These are phyloP conservation scores for Neonectria hederae DNA, from an alignment of 2,329 filamentous ascomycete genomes.

Conservation along the genomic window DNA sequence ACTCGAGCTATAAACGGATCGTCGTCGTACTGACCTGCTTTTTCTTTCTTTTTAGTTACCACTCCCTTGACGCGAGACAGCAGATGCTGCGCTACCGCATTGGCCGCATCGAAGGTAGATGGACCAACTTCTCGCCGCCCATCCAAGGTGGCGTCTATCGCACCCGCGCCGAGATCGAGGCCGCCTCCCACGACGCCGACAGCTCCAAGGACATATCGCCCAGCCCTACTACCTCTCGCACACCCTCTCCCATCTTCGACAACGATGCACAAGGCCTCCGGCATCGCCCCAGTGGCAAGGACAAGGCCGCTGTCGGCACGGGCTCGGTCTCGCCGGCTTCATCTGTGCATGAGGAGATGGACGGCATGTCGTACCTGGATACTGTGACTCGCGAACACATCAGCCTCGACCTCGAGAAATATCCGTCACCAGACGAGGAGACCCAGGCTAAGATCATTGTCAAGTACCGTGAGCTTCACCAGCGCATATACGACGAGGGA, in stretches of 20 bases:
- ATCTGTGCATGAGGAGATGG: slow-evolving; percentile 56
- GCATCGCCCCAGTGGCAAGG: slow-evolving; percentile 40
- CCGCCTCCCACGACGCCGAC: slow-evolving; percentile 23
- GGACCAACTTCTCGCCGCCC: slow-evolving; percentile 89
- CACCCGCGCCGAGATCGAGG: slow-evolving; percentile 49
- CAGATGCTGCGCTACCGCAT: slow-evolving; percentile 87
- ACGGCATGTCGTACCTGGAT: slow-evolving; percentile 74
- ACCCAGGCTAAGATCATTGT: slow-evolving; percentile 80
- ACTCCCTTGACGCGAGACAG: slow-evolving; percentile 79
- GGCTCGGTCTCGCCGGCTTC: slow-evolving; percentile 71
- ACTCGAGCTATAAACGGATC: not conserved
- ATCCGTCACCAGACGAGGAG: slow-evolving; percentile 77
- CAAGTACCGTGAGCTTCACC: slow-evolving; percentile 83
- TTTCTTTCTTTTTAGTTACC: slow-evolving; percentile 66
- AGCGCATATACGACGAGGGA: slow-evolving; percentile 76
- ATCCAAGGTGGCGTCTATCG: slow-evolving; percentile 89
- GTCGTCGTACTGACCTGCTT: slow-evolving; percentile 24
- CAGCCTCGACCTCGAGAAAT: slow-evolving; percentile 78
- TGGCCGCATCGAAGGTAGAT: slow-evolving; percentile 80
- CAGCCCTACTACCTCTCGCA: slow-evolving; percentile 63
- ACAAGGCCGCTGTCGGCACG: slow-evolving; percentile 41
- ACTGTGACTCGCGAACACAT: slow-evolving; percentile 79
- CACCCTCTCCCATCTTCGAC: slow-evolving; percentile 61
- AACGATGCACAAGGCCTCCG: slow-evolving; percentile 37
- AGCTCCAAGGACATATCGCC: slow-evolving; percentile 42